Evolutionary conservation across 768 basidiomycete genomes (phyloP).

Genomic region (Pulveroboletus sp.): DNA sequence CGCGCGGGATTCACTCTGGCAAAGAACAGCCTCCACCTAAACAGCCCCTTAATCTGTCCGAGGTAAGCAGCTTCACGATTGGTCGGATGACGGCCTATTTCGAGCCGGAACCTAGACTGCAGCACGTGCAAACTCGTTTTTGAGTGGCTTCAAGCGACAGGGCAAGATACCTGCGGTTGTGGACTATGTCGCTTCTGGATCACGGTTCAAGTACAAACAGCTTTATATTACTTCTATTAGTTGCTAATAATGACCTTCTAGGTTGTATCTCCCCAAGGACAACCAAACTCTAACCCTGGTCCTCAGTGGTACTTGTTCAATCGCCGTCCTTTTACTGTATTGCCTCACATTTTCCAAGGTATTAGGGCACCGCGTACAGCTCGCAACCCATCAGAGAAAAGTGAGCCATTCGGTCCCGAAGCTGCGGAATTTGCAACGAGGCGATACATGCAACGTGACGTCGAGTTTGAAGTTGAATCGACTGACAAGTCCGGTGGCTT

Average conservation of each 20-base stretch:
- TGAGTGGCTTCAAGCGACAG: constrained; percentile 87
- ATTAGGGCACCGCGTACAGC: constrained; percentile 90
- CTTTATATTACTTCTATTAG: background rate
- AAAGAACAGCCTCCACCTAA: constrained; percentile 83
- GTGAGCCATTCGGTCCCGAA: constrained; percentile 86
- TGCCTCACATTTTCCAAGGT: constrained; percentile 42
- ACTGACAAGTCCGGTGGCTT: constrained; percentile 96
- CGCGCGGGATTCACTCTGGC: constrained; percentile 85
- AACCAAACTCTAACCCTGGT: constrained; percentile 94
- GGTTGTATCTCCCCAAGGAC: constrained; percentile 84
- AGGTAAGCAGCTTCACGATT: constrained; percentile 46
- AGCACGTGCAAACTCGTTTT: constrained; percentile 78
- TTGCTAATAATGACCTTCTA: constrained; percentile 27
- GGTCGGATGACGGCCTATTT: background rate
- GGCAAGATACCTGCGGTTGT: constrained; percentile 84
- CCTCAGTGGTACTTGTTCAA: constrained; percentile 58
- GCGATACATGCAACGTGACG: constrained; percentile 90
- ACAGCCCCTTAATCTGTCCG: constrained; percentile 87
- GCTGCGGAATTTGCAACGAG: constrained; percentile 75
- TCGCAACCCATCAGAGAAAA: constrained; percentile 75
- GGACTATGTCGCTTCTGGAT: constrained; percentile 92
- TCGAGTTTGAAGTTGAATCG: constrained; percentile 87
- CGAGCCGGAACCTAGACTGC: constrained; percentile 44
- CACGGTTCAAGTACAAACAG: constrained; percentile 80
- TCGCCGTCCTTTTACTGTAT: background rate